Evolutionary conservation across 108 stramenopile species (phyloP).

Genomic region (Poteriospumella lacustris): DNA sequence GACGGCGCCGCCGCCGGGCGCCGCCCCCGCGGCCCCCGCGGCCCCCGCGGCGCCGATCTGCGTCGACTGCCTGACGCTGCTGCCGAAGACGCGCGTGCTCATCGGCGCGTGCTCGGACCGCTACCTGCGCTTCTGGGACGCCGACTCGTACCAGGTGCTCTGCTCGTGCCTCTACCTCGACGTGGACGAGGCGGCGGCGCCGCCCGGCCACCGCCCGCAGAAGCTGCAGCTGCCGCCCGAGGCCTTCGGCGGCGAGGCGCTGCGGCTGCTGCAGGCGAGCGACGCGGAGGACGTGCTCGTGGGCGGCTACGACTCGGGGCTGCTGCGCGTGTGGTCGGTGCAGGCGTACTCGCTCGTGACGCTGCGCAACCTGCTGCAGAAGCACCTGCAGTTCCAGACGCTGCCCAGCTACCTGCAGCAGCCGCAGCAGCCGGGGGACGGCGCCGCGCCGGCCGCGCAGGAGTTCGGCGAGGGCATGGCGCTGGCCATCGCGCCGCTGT

Average conservation of each 20-base stretch:
- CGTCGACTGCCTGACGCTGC: neutral
- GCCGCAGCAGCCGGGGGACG: neutral
- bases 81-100: neutral
- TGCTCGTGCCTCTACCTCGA: constrained; percentile 1
- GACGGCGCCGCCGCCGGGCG: too few species aligned
- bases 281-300: neutral
- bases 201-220: too few species aligned
- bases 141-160: neutral
- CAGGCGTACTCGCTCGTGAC: neutral
- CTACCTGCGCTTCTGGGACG: constrained; percentile 6
- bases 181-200: too few species aligned
- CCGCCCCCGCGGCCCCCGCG: too few species aligned
- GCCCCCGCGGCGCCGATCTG: too few species aligned
- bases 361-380: neutral
- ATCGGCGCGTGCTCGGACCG: neutral
- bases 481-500: neutral
- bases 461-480: neutral
- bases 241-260: neutral
- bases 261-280: neutral
- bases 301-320: neutral
- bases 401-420: neutral
- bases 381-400: neutral
- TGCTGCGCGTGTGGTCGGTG: neutral
- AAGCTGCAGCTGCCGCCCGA: too few species aligned
- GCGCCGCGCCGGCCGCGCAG: too few species aligned